These are phyloP conservation scores for Camellia lanceoleosa DNA, from an alignment of 148 eudicot genomes.

Conservation along the genomic window DNA sequence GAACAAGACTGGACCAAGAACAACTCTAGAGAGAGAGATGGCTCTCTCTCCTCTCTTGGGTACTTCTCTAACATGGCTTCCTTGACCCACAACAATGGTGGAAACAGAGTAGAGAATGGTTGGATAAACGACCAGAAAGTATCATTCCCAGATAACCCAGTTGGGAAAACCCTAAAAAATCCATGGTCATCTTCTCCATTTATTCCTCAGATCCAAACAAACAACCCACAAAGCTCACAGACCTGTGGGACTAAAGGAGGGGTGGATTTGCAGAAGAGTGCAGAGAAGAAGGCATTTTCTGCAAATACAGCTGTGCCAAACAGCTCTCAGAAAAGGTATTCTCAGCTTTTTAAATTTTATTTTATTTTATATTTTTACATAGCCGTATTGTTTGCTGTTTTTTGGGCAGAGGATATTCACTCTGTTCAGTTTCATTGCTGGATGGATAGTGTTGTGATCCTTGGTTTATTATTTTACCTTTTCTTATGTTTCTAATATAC, in stretches of 20 bases:
- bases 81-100: no score
- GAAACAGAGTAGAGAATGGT: neutral
- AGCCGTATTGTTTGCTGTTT: constrained; percentile 15
- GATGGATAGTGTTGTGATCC: constrained; percentile 44
- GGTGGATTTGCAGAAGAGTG: constrained; percentile 27
- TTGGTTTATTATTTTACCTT: no score
- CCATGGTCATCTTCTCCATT: constrained; percentile 31
- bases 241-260: constrained; percentile 39
- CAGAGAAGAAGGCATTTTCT: constrained; percentile 56
- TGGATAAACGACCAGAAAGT: constrained; percentile 7
- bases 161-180: constrained; percentile 12
- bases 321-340: constrained; percentile 86
- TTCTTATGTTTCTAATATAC: no score
- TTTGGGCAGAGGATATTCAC: constrained; percentile 61
- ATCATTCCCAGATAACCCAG: constrained; percentile 5
- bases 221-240: constrained; percentile 36
- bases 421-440: constrained; percentile 16
- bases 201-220: neutral
- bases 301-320: constrained; percentile 68
- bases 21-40: constrained; percentile 21
- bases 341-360: constrained; percentile 11
- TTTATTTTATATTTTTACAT: neutral
- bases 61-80: constrained; percentile 11
- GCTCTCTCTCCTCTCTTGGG: constrained; percentile 35
- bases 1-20: constrained; percentile 24